Base-by-base conservation (phyloP, 768 basidiomycete genomes). In the Tylopilus cervinicoccineus region DNA sequence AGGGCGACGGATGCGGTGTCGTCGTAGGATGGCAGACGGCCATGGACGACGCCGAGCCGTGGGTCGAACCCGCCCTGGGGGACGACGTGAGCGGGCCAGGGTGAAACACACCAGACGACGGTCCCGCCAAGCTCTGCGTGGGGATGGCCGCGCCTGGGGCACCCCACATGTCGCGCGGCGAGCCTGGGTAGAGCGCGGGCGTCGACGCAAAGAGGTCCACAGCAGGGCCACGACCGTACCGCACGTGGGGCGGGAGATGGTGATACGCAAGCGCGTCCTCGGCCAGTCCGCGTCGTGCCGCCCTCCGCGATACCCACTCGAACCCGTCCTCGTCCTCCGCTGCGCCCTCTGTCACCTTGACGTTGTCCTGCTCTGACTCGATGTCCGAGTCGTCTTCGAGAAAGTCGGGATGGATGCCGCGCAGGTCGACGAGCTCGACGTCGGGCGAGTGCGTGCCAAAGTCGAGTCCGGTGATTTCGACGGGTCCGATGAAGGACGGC, bases 401-500 rank as follows among this genome's bases (percentile, higher is more conserved):
- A 62, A 98, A 98, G 65, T 95, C 94, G 44, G 83, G 84, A 70
- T 94, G 91, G 48, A 98, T 91, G 73, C 97, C 93, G 39, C 92
- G 78, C 43, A 98, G 70, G 70, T 96, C 96, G 46, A 89, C 83
- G 45, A 98, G 78, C 65, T 96, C 91, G 20, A 94, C 78, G 50
- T 93, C 86, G 5, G 96, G 96, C 3, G 83, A 64, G 17, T 73
- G 72, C 0, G 84, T 80, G 27, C 96, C 96, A 68, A 99, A 94
- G 49, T 92, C 88, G 46, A 98, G 78, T 4, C 84, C 83, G 2
- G 83, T 85, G 47, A 98, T 83, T 50, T 85, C 79, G 50, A 98
- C 81, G 13, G 94, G 93, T 2, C 96, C 96, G 31, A 99, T 88
- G 67, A 94, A 98, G 10, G 92, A 92, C 0, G 95, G 96, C n/a